Evolutionary conservation across 1,284 basidiomycete genomes (phyloP), one percentile per base, ranked within the genome.

Genomic region (Athelia sp.): DNA sequence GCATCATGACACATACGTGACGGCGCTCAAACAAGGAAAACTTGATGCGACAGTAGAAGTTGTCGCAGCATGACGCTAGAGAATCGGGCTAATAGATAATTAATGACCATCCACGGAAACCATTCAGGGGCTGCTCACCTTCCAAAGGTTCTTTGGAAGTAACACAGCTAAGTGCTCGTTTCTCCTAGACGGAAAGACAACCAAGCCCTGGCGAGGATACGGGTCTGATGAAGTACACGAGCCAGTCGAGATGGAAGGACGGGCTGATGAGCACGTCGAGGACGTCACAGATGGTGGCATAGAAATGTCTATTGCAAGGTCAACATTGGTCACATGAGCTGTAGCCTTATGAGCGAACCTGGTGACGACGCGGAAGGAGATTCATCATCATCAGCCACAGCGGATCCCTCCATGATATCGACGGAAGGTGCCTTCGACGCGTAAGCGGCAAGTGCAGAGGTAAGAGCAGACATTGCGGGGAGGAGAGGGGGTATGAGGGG

Each of bases 91-190:
- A 42, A 54, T 6, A 52, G 49, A 22, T 18, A 18, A 1, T 23
- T 53, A 52, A 13, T 29, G 26, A 29, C 13, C 8, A 40, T n/a
- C 36, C 6, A 40, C 26, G 26, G 15, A 34, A 11, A 34, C 32
- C n/a, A 32, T 4, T 3, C 50, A 49, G 36, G 29, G 36, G 35
- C 29, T 26, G 59, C 72, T 38, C 45, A 82, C 83, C 79, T 89
- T 89, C 87, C 87, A 89, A 34, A 86, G 74, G 38, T 70, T 68
- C 62, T 72, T 81, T 26, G 79, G 76, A 46, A 90, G 75, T 15
- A 87, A 71, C 23, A 89, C 82, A 32, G 87, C 87, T n/a, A 90
- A 75, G 57, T 90, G 84, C 64, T 88, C 82, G 64, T 87, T 86
- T 43, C 69, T 58, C 21, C 73, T 72, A 6, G 53, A 13, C 53